These are phyloP conservation scores for Backusella morwellensis DNA, from an alignment of 192 early-diverging fungal species.

Conservation along the genomic window DNA sequence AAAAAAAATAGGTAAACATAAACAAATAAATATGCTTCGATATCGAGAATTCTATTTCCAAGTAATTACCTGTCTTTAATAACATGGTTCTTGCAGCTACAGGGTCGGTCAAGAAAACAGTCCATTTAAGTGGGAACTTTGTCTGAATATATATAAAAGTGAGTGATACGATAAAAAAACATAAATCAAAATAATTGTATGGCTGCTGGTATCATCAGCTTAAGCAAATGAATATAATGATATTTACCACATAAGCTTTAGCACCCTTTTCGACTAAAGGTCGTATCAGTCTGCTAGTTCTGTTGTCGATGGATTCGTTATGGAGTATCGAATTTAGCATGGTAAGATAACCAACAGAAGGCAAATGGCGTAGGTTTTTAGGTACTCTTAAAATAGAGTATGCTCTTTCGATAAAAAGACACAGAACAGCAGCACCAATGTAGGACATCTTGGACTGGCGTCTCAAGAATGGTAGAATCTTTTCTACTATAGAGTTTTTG, in stretches of 20 bases:
- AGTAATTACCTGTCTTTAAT: not conserved
- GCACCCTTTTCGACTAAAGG: not conserved
- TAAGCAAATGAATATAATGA: not conserved
- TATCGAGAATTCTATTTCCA: not conserved
- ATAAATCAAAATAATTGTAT: not conserved
- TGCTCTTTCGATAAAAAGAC: not conserved
- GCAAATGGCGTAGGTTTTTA: not conserved
- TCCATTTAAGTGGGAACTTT: not conserved
- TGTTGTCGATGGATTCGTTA: not conserved
- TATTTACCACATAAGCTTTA: conserved; percentile 8
- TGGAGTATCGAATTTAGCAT: not conserved
- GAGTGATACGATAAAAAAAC: not conserved
- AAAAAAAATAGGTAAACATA: not conserved
- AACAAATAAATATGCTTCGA: not conserved
- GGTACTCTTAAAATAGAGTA: conserved; percentile 4
- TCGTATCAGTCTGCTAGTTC: not conserved
- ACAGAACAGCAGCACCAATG: not conserved
- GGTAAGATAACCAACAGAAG: not conserved
- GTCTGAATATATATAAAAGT: not conserved
- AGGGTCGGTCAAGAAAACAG: not conserved
- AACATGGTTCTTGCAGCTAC: not conserved
- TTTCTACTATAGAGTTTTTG: not conserved
- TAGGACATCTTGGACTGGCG: not conserved
- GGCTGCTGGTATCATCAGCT: not conserved
- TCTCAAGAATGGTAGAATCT: not conserved